Conservation (phyloP, 2,329 filamentous ascomycete genomes). For the Colletotrichum ledebouriae region DNA sequence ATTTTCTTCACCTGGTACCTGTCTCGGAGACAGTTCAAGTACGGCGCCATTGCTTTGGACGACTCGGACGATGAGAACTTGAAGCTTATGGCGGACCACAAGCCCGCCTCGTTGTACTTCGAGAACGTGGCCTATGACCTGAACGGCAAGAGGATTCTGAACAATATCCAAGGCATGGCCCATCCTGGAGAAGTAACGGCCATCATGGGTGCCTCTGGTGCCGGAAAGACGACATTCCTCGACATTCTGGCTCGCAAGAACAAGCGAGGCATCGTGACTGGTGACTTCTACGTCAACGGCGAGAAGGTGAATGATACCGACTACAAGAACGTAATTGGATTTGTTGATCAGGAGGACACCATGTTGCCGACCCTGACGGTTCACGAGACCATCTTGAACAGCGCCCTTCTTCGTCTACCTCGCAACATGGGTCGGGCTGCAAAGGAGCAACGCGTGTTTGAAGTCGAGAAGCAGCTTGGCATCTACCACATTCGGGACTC, state of each 20-base stretch:
- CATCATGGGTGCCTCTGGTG: constrained; percentile 98
- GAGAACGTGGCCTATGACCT: constrained; percentile 88
- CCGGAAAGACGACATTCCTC: constrained; percentile 96
- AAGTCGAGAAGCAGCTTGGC: constrained; percentile 95
- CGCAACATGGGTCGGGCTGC: constrained; percentile 87
- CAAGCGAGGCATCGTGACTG: constrained; percentile 83
- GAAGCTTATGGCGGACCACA: constrained; percentile 90
- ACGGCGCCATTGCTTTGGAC: constrained; percentile 84
- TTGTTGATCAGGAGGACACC: constrained; percentile 98
- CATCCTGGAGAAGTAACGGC: constrained; percentile 95
- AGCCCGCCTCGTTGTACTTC: constrained; percentile 89
- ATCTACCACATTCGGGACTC: constrained; percentile 96
- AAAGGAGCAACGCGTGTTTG: constrained; percentile 92
- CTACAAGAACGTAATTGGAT: constrained; percentile 93
- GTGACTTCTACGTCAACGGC: constrained; percentile 93
- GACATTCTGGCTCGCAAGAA: constrained; percentile 98
- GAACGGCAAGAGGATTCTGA: constrained; percentile 89
- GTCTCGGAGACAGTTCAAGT: constrained; percentile 77
- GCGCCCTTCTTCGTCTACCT: constrained; percentile 90
- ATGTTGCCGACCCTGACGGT: constrained; percentile 97
- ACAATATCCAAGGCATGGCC: constrained; percentile 85
- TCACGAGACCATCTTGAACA: constrained; percentile 96
- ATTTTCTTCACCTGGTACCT: constrained; percentile 90
- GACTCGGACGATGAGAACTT: constrained; percentile 90
- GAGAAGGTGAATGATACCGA: constrained; percentile 87